Evolutionary conservation across 306 rosid species (phyloP).

Genomic region (Medicago lupulina): DNA sequence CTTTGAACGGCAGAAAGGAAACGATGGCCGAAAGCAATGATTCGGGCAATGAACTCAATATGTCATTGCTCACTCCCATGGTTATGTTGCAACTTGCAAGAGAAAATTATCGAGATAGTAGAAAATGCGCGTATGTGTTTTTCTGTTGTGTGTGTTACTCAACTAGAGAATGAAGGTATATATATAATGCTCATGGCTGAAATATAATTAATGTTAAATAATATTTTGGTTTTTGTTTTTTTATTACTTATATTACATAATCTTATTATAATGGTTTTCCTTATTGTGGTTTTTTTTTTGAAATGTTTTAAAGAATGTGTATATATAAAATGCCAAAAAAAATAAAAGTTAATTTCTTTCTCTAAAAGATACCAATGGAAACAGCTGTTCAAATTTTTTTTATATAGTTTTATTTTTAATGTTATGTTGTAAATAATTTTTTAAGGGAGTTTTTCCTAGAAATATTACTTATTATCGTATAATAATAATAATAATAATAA

Average conservation of each 20-base stretch:
- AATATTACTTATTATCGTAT: no score
- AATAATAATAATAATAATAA: no score
- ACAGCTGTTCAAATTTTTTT: no score
- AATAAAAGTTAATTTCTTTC: no score
- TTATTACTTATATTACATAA: no score
- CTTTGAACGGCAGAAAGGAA: conserved; percentile 40
- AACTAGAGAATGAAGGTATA: neutral
- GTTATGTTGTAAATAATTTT: no score
- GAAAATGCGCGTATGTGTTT: neutral
- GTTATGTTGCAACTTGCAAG: neutral
- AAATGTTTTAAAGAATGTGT: neutral
- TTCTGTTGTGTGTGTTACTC: neutral
- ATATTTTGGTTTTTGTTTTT: no score
- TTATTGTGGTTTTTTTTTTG: no score
- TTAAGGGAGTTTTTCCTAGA: no score
- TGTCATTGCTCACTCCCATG: conserved; percentile 12
- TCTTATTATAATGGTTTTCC: neutral
- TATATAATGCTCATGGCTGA: neutral
- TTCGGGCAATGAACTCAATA: neutral
- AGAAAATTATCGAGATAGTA: neutral
- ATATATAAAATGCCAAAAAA: neutral
- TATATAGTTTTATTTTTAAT: no score
- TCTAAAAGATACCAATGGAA: no score
- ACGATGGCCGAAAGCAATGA: conserved; percentile 26
- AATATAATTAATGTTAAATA: no score